Evolutionary conservation across 345 rosid genomes (phyloP).

Genomic region (Isatis tinctoria): DNA sequence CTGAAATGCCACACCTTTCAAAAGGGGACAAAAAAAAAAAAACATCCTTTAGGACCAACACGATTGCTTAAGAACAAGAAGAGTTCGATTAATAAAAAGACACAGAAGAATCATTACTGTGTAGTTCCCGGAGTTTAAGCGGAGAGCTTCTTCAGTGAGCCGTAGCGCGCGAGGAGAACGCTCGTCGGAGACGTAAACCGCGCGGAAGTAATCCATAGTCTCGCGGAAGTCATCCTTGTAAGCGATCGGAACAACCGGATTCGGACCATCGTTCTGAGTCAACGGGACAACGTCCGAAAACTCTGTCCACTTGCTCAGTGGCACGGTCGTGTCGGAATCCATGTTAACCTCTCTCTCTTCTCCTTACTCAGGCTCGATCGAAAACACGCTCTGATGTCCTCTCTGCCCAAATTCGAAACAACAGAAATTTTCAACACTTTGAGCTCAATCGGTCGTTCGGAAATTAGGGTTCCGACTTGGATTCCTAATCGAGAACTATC

Average conservation of each 20-base stretch:
- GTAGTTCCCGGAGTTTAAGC: slow-evolving; percentile 76
- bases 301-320: slow-evolving; percentile 54
- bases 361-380: neutral
- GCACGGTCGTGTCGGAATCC: slow-evolving; percentile 36
- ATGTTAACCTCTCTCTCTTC: neutral
- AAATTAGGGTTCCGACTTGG: neutral
- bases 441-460: neutral
- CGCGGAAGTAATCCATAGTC: slow-evolving; percentile 90
- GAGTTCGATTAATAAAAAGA: neutral
- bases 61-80: neutral
- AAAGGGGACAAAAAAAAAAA: neutral
- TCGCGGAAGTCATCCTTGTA: slow-evolving; percentile 76
- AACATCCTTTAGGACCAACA: neutral
- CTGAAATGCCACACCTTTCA: slow-evolving; percentile 94
- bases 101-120: slow-evolving; percentile 42
- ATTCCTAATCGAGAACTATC: neutral
- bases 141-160: slow-evolving; percentile 61
- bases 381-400: neutral
- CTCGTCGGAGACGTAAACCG: slow-evolving; percentile 64
- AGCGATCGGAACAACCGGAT: slow-evolving; percentile 77
- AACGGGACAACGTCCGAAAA: slow-evolving; percentile 76
- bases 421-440: neutral
- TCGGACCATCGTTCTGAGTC: slow-evolving; percentile 80
- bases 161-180: slow-evolving; percentile 71
- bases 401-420: neutral